Evolutionary conservation across 2,329 filamentous ascomycete genomes (phyloP).

Genomic region (Sporothrix dimorphospora): DNA sequence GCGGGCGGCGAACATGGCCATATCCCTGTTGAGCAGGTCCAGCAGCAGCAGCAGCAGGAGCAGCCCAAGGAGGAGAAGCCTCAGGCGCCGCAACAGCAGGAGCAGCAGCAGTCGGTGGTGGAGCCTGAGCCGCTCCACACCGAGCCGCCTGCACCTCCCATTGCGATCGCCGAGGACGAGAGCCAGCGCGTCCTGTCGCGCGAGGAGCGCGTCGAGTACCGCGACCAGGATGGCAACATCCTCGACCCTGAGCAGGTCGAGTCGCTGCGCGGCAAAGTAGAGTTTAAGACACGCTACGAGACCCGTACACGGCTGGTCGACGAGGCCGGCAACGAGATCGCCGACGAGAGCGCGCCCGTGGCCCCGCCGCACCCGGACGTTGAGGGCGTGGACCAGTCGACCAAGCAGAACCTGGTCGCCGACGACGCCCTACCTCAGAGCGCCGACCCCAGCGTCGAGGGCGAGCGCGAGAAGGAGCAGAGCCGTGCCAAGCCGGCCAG

Average conservation of each 20-base stretch:
- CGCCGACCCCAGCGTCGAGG: constrained; percentile 58
- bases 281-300: constrained; percentile 94
- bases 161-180: constrained; percentile 30
- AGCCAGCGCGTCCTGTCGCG: constrained; percentile 54
- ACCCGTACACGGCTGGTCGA: constrained; percentile 88
- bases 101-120: constrained; percentile 31
- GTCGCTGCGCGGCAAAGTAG: constrained; percentile 85
- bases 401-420: constrained; percentile 44
- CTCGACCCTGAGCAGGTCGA: constrained; percentile 82
- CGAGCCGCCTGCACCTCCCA: constrained; percentile 50
- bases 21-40: constrained; percentile 33
- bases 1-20: constrained; percentile 36
- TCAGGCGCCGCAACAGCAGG: neutral
- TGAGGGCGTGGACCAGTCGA: constrained; percentile 63
- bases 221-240: constrained; percentile 90
- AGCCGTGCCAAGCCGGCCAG: constrained; percentile 64
- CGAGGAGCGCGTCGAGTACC: constrained; percentile 89
- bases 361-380: constrained; percentile 65
- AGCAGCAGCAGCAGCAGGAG: constrained; percentile 33
- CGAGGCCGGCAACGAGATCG: constrained; percentile 76
- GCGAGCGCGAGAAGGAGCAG: constrained; percentile 60
- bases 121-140: constrained; percentile 49
- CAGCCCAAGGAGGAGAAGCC: constrained; percentile 26
- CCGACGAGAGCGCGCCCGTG: constrained; percentile 46
- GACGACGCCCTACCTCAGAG: constrained; percentile 47